A percentile compares a stretch with the other conserved stretches of the same genome.
phyloP scores from a whole-genome alignment of 345 rosid genomes.

The Hypericum androsaemum region DNA sequence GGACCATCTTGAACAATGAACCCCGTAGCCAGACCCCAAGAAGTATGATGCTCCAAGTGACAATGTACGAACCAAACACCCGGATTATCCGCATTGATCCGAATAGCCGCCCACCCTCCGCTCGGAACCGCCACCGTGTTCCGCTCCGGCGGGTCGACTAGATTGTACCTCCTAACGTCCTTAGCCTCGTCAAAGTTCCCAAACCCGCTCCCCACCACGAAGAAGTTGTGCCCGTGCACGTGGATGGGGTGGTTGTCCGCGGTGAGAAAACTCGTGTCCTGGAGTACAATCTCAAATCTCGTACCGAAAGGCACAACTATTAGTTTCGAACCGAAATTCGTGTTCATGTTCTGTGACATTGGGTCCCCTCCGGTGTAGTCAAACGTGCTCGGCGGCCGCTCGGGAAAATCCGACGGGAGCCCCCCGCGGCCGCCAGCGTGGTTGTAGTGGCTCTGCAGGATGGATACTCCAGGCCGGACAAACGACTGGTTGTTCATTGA shows the following conservation, averaged over 20 bases:
- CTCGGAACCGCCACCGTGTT: conserved; percentile 15
- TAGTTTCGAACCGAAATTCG: conserved; percentile 10
- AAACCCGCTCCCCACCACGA: conserved; percentile 12
- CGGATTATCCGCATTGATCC: conserved; percentile 15
- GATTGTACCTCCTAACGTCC: conserved; percentile 5
- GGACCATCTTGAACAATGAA: conserved; percentile 17
- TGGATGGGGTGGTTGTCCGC: conserved; percentile 13
- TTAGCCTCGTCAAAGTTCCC: conserved; percentile 11
- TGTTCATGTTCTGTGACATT: conserved; percentile 2
- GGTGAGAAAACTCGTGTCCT: conserved; percentile 8
- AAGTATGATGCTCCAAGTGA: conserved; percentile 11
- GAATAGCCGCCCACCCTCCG: conserved; percentile 14
- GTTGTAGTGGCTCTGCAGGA: conserved; percentile 7
- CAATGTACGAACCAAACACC: conserved; percentile 18
- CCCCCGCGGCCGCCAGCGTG: not conserved
- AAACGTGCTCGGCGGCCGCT: conserved; percentile 5
- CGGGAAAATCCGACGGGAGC: conserved; percentile 6
- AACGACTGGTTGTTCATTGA: conserved; percentile 13
- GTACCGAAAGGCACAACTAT: conserved; percentile 2
- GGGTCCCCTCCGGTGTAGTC: conserved; percentile 13
- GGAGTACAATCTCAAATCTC: conserved; percentile 12
- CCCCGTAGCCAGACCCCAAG: conserved; percentile 11
- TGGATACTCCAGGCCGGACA: not conserved
- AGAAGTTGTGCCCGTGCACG: conserved; percentile 16
- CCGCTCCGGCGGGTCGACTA: conserved; percentile 12